Evolutionary conservation across 768 basidiomycete genomes (phyloP).

Genomic region (Phlegmacium glaucopus): DNA sequence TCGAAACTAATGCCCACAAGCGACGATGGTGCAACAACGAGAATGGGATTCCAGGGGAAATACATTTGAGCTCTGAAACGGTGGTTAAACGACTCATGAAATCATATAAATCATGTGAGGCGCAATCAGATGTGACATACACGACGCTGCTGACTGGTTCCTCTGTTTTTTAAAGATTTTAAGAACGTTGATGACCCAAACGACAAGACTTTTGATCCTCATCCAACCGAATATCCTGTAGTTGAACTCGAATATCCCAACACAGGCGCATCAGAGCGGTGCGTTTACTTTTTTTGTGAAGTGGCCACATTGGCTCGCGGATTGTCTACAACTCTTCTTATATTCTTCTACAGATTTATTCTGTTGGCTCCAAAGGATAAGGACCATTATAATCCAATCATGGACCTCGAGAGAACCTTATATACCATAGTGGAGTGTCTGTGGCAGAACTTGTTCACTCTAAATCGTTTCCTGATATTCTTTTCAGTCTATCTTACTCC

Average conservation of each 20-base stretch:
- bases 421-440: constrained; percentile 70
- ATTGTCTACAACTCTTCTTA: not conserved
- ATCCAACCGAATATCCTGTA: constrained; percentile 58
- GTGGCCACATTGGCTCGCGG: constrained; percentile 4
- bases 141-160: constrained; percentile 4
- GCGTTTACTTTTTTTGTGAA: constrained; percentile 9
- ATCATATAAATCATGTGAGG: constrained; percentile 68
- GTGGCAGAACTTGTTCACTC: constrained; percentile 14
- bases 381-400: constrained; percentile 84
- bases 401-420: constrained; percentile 70
- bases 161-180: constrained; percentile 49
- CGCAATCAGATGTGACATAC: not conserved
- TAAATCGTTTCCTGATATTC: constrained; percentile 5
- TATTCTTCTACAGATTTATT: constrained; percentile 51
- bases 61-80: constrained; percentile 58
- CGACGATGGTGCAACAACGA: constrained; percentile 51
- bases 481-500: constrained; percentile 63
- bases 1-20: constrained; percentile 31
- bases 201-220: constrained; percentile 63
- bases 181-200: constrained; percentile 58
- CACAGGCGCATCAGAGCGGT: constrained; percentile 66
- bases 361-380: constrained; percentile 79
- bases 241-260: constrained; percentile 81
- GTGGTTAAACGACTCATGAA: constrained; percentile 63
- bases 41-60: constrained; percentile 47